Conservation (phyloP, 2,329 filamentous ascomycete genomes). For the Trichoderma harzianum region DNA sequence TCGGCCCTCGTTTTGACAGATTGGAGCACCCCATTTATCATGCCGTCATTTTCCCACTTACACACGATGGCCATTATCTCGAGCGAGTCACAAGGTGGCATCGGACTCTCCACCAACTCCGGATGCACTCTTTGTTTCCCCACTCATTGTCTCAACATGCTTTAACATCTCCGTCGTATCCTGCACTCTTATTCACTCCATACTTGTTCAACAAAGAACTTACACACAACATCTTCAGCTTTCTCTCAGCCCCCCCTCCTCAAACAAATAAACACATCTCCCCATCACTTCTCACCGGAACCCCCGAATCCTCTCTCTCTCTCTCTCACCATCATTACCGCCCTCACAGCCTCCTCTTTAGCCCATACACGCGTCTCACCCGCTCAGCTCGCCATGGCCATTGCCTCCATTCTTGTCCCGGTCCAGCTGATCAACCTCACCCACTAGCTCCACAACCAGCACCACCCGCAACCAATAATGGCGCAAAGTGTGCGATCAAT, state of each 20-base stretch:
- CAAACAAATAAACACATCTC: neutral
- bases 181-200: neutral
- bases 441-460: neutral
- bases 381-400: neutral
- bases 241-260: neutral
- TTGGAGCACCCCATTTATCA: neutral
- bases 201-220: neutral
- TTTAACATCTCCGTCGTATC: neutral
- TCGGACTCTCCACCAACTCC: neutral
- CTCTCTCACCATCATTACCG: neutral
- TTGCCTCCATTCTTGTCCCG: neutral
- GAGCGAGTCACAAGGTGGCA: conserved; percentile 6
- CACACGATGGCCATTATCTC: neutral
- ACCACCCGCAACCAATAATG: neutral
- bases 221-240: neutral
- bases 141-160: neutral
- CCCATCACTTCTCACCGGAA: neutral
- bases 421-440: conserved; percentile 8
- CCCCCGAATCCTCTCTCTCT: neutral
- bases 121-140: neutral
- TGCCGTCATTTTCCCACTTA: neutral
- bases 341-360: neutral
- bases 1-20: neutral
- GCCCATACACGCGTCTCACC: neutral
- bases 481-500: neutral